Percentiles rank a stretch among this genome's conserved stretches.
phyloP scores from a whole-genome alignment of 2,329 filamentous ascomycete species.

The Furcasterigmium furcatum region DNA sequence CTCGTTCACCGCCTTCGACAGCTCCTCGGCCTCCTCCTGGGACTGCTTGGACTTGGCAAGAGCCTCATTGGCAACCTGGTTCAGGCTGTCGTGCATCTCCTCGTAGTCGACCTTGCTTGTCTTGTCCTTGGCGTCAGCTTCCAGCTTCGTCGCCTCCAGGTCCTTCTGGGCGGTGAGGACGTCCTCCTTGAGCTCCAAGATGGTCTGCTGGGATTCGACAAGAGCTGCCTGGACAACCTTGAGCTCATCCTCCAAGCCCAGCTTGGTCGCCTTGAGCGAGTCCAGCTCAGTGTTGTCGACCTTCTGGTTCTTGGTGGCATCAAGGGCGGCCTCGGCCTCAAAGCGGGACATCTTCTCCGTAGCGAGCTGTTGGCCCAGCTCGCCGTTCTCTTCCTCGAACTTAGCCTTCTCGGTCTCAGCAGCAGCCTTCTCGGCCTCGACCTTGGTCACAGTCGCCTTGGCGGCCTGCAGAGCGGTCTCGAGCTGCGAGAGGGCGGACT shows the following conservation, averaged over 20 bases:
- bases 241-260: constrained; percentile 41
- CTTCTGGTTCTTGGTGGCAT: constrained; percentile 53
- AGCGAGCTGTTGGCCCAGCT: constrained; percentile 51
- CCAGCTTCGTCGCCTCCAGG: constrained; percentile 47
- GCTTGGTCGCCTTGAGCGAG: constrained; percentile 44
- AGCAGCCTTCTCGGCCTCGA: constrained; percentile 15
- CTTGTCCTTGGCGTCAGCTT: constrained; percentile 49
- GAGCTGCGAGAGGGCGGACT: constrained; percentile 22
- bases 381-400: constrained; percentile 41
- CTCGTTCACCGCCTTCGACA: constrained; percentile 42
- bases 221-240: constrained; percentile 25
- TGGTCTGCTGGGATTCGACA: constrained; percentile 31
- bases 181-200: constrained; percentile 31
- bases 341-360: constrained; percentile 59
- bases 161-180: constrained; percentile 48
- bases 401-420: constrained; percentile 27
- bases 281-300: constrained; percentile 54
- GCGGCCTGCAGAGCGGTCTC: constrained; percentile 29
- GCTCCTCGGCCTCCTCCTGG: constrained; percentile 45
- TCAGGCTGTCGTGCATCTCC: constrained; percentile 62
- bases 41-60: constrained; percentile 49
- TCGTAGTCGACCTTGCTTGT: constrained; percentile 58
- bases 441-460: constrained; percentile 24
- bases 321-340: constrained; percentile 57
- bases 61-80: constrained; percentile 56